A percentile compares a stretch with the other conserved stretches of the same genome.
Evolutionary conservation across 768 basidiomycete species (phyloP).

Genomic region (Tulasnella sp.): DNA sequence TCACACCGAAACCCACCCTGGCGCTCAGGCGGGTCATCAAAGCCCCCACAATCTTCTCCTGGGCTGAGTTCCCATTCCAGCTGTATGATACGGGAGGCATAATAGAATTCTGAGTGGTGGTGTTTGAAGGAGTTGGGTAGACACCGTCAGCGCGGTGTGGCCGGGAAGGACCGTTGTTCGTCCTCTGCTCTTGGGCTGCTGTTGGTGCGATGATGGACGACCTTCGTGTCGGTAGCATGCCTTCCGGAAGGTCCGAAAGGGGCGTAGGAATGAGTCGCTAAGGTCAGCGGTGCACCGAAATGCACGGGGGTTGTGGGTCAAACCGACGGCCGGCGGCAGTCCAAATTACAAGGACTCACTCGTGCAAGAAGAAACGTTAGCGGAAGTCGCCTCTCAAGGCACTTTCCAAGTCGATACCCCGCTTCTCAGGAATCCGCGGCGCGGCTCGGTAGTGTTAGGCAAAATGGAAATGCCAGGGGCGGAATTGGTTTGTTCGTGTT

Average conservation of each 20-base stretch:
- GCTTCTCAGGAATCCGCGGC: neutral
- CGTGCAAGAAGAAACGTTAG: neutral
- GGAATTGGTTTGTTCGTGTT: conserved; percentile 5
- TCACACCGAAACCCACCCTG: conserved; percentile 53
- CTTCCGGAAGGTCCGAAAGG: neutral
- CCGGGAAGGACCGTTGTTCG: neutral
- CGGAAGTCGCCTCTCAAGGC: neutral
- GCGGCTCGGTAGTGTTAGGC: neutral
- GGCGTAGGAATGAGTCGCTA: neutral
- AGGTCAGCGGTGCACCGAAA: neutral
- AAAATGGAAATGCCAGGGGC: conserved; percentile 8
- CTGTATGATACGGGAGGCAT: neutral
- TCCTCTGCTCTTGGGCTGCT: neutral
- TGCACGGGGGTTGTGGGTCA: neutral
- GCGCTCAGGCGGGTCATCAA: conserved; percentile 75
- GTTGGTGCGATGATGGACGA: neutral
- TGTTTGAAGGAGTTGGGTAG: neutral
- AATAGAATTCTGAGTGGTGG: neutral
- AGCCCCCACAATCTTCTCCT: conserved; percentile 77
- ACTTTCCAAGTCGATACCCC: neutral
- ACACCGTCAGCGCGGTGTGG: neutral
- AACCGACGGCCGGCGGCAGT: neutral
- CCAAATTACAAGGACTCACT: neutral
- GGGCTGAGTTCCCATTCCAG: conserved; percentile 44
- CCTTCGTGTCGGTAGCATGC: conserved; percentile 11